Percentiles rank a stretch among this genome's conserved stretches.
These are phyloP conservation scores for Leccinum olivaceopallidum DNA, from an alignment of 768 basidiomycete genomes.

Conservation along the genomic window DNA sequence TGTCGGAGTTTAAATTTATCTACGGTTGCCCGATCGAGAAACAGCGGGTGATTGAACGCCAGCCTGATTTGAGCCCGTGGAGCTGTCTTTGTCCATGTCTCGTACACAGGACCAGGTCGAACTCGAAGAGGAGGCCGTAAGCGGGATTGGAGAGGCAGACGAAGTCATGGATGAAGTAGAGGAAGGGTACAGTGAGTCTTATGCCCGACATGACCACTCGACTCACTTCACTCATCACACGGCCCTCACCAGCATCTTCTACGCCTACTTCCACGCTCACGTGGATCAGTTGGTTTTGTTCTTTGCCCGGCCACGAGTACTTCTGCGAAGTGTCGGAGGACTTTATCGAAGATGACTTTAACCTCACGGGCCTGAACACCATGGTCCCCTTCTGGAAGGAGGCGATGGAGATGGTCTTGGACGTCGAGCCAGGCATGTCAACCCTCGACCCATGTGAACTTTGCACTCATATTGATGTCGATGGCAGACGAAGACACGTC, in stretches of 20 bases:
- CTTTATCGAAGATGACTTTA: slow-evolving; percentile 99
- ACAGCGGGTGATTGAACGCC: slow-evolving; percentile 15
- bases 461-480: slow-evolving; percentile 11
- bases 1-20: slow-evolving; percentile 33
- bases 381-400: slow-evolving; percentile 99
- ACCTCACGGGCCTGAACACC: slow-evolving; percentile 91
- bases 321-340: slow-evolving; percentile 98
- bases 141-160: slow-evolving; percentile 62
- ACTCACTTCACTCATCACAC: slow-evolving; percentile 19
- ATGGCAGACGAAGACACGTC: slow-evolving; percentile 81
- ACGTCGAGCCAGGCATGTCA: slow-evolving; percentile 93
- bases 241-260: slow-evolving; percentile 63
- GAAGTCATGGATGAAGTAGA: slow-evolving; percentile 75
- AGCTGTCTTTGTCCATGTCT: slow-evolving; percentile 39
- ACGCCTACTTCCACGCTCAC: slow-evolving; percentile 90
- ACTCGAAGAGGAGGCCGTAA: slow-evolving; percentile 61
- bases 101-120: slow-evolving; percentile 45
- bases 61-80: slow-evolving; percentile 27
- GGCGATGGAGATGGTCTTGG: slow-evolving; percentile 99
- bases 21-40: slow-evolving; percentile 30
- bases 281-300: slow-evolving; percentile 97
- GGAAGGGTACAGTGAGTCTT: slow-evolving; percentile 75
- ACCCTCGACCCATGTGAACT: slow-evolving; percentile 15
- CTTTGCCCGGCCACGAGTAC: slow-evolving; percentile 93
- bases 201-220: slow-evolving; percentile 5